phyloP scores from a whole-genome alignment of 192 early-diverging fungal species.

The Phycomyces blakesleeanus region DNA sequence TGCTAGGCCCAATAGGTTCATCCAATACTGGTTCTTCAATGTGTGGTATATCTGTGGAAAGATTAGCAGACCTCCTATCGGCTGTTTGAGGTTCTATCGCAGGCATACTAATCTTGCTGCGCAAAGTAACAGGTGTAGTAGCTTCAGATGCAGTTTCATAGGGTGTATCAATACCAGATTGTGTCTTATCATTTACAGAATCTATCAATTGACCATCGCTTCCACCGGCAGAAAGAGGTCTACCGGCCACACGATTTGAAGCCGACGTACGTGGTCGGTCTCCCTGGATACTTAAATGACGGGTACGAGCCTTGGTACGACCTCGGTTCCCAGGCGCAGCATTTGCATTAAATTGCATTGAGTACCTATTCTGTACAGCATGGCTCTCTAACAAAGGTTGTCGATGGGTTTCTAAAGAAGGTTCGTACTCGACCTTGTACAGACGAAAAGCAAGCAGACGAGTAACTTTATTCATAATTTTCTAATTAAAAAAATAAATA shows the following conservation, averaged over 20 bases:
- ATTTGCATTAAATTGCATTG: conserved; percentile 2
- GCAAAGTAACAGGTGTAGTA: neutral
- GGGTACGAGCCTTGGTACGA: conserved; percentile 25
- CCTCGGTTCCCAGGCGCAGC: neutral
- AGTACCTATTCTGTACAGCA: conserved; percentile 23
- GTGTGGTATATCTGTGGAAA: conserved; percentile 2
- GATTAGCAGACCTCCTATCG: conserved; percentile 8
- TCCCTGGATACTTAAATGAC: conserved; percentile 35
- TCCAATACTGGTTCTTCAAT: neutral
- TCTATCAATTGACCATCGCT: conserved; percentile 23
- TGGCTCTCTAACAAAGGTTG: neutral
- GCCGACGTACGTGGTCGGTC: conserved; percentile 10
- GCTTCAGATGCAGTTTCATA: neutral
- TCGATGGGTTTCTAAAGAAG: neutral
- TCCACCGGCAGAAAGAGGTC: conserved; percentile 24
- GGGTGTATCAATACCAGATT: neutral
- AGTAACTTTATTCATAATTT: conserved; percentile 59
- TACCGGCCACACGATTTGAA: conserved; percentile 11
- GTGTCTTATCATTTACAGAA: neutral
- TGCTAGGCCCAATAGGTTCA: neutral
- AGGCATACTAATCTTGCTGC: conserved; percentile 9
- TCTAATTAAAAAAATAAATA: conserved; percentile 36
- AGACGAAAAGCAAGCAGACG: conserved; percentile 51
- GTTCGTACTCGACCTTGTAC: conserved; percentile 62
- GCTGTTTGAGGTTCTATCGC: neutral